Base-by-base conservation (phyloP, 345 rosid species). In the Eucalyptus tenuipes region DNA sequence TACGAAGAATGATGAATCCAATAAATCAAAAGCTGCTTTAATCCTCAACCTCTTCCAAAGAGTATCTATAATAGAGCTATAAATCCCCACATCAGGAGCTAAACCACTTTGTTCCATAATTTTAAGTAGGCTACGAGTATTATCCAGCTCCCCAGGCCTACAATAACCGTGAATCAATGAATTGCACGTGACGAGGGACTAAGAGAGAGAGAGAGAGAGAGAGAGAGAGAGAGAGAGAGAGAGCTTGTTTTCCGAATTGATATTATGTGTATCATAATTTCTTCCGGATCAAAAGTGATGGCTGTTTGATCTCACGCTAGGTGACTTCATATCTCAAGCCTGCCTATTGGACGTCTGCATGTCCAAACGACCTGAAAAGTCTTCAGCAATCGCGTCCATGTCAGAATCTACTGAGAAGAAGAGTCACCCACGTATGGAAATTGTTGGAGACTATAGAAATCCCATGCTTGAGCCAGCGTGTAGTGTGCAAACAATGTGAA, bases 41-140 rank as follows among this genome's bases (percentile, higher is more conserved):
- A 96, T 88, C 90, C 93, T 93, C 91, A 91, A 93, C 49, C 90
- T 92, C 91, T 97, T 96, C 91, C 97, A 96, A 85, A 95, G 92
- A 49, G 92, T 88, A 75, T 96, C 97, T 87, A 97, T 93, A 24
- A 96, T 89, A 91, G 94, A 59, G 88, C 96, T 88, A 82, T 93
- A 96, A 49, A 97, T 95, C 96, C 96, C 93, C 85, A 92, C 95
- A 88, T 96, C 96, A 86, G 99, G 97, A 93, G 90, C 93, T 84
- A 95, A 85, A 68, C 92, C 95, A 84, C 91, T 92, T 86, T 93
- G 94, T 33, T 57, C 90, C 94, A 96, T 94, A 94, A 96, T 89
- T 90, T 91, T 88, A 89, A 97, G 95, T 92, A 97, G 91, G 90
- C 94, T 95, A 92, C 89, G 90, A 85, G 97, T 97, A 93, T 88